phyloP scores from a whole-genome alignment of 345 rosid species.

The Angophora floribunda region DNA sequence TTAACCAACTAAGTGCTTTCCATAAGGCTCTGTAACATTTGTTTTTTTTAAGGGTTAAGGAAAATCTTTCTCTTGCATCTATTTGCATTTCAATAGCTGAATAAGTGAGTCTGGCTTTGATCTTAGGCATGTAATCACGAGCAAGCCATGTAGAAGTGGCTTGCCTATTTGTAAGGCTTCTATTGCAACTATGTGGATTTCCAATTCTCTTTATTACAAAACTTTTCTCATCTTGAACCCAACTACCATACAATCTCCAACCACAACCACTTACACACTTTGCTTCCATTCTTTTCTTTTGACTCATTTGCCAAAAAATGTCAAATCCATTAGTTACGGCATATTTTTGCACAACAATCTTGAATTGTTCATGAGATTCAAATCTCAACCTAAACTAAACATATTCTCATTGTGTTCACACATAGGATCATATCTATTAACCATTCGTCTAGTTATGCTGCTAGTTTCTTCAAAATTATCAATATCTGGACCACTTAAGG shows the following conservation, averaged over 20 bases:
- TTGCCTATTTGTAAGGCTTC: background rate
- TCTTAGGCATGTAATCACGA: background rate
- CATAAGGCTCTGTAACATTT: background rate
- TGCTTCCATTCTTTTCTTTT: background rate
- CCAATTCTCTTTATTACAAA: background rate
- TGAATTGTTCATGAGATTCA: background rate
- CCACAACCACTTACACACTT: background rate
- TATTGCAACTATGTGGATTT: background rate
- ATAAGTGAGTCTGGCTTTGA: too few species aligned
- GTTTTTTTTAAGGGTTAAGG: accelerated
- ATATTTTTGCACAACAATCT: background rate
- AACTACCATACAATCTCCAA: background rate
- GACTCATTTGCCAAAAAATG: background rate
- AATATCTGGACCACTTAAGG: background rate
- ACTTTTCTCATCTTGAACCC: background rate
- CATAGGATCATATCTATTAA: background rate
- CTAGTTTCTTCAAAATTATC: too few species aligned
- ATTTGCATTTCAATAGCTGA: background rate
- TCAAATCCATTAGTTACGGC: too few species aligned
- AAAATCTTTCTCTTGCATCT: background rate
- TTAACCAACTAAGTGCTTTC: background rate
- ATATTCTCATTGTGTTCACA: background rate
- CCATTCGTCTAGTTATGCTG: background rate
- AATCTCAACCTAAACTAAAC: background rate
- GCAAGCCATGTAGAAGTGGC: background rate